Conservation (phyloP, 2,329 filamentous ascomycete genomes). For the Fusarium tanahbumbuense region DNA sequence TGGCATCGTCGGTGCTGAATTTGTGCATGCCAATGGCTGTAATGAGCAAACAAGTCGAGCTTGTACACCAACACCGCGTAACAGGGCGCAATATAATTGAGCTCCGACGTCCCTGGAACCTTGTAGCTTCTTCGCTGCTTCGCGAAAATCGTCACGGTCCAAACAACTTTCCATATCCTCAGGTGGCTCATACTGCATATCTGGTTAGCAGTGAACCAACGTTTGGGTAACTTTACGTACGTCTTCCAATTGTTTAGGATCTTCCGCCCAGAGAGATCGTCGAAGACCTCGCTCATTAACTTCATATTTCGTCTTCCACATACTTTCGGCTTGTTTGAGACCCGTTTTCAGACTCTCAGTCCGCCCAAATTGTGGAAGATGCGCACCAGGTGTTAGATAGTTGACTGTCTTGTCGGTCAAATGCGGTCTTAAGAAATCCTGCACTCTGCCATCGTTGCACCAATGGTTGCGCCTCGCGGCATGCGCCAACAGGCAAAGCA, state of each 20-base stretch:
- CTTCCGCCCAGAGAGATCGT: conserved; percentile 80
- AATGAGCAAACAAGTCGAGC: conserved; percentile 89
- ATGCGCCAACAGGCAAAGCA: conserved; percentile 85
- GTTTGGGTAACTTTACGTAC: conserved; percentile 53
- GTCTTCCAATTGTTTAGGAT: conserved; percentile 68
- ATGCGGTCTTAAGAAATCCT: conserved; percentile 72
- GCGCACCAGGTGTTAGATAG: conserved; percentile 75
- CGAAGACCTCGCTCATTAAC: conserved; percentile 78
- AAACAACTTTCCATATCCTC: conserved; percentile 74
- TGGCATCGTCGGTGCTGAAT: conserved; percentile 61
- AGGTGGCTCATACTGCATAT: conserved; percentile 64
- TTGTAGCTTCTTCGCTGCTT: conserved; percentile 73
- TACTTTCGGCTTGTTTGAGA: conserved; percentile 73
- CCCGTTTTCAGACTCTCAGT: conserved; percentile 83
- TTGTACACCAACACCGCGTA: conserved; percentile 85
- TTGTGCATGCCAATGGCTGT: conserved; percentile 79
- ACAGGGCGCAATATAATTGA: conserved; percentile 88
- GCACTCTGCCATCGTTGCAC: conserved; percentile 82
- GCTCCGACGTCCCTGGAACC: conserved; percentile 92
- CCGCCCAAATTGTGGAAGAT: conserved; percentile 78
- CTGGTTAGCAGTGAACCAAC: conserved; percentile 36
- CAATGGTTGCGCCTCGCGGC: conserved; percentile 82
- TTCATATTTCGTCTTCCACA: conserved; percentile 77
- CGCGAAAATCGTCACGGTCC: conserved; percentile 78
- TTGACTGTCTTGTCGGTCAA: conserved; percentile 73